Conservation (phyloP, 768 basidiomycete species). For the Nidula microcarpa region DNA sequence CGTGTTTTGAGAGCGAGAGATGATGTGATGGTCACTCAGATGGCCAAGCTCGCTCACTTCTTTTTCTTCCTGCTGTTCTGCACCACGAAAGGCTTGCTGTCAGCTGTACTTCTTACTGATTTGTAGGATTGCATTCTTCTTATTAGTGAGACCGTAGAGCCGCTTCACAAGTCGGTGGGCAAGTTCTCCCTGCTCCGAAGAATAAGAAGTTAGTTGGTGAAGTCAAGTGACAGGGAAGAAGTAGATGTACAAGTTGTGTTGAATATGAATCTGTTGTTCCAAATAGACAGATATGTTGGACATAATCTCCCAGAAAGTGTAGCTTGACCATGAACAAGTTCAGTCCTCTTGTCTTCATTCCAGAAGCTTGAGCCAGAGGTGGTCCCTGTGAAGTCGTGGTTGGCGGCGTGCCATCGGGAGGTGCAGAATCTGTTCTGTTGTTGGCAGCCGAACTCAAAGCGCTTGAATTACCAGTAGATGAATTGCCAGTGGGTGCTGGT, state of each 20-base stretch:
- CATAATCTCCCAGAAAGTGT: too few relatives aligned
- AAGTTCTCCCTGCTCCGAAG: not conserved
- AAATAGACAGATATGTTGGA: not conserved
- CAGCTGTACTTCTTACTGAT: not conserved
- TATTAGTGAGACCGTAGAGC: not conserved
- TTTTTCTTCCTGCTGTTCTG: too few relatives aligned
- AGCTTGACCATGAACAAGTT: too few relatives aligned
- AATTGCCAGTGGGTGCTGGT: too few relatives aligned
- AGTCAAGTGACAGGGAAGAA: not conserved
- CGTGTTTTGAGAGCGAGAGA: conserved; percentile 2
- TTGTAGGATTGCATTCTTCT: not conserved
- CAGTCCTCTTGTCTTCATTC: too few relatives aligned
- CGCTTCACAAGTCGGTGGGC: not conserved
- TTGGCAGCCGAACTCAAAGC: conserved; percentile 7
- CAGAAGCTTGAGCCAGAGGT: too few relatives aligned
- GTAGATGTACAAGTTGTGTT: not conserved
- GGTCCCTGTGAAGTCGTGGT: too few relatives aligned
- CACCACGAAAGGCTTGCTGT: too few relatives aligned
- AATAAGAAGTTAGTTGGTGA: not conserved
- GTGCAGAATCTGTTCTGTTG: too few relatives aligned
- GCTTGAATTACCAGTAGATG: not conserved
- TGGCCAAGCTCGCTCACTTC: too few relatives aligned
- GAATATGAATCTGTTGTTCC: not conserved
- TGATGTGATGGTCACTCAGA: not conserved
- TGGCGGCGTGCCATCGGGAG: conserved; percentile 8